A percentile compares a stretch with the other conserved stretches of the same genome.
phyloP scores from a whole-genome alignment of 805 yeast genomes.

The Kodamaea kaohsiungensis region DNA sequence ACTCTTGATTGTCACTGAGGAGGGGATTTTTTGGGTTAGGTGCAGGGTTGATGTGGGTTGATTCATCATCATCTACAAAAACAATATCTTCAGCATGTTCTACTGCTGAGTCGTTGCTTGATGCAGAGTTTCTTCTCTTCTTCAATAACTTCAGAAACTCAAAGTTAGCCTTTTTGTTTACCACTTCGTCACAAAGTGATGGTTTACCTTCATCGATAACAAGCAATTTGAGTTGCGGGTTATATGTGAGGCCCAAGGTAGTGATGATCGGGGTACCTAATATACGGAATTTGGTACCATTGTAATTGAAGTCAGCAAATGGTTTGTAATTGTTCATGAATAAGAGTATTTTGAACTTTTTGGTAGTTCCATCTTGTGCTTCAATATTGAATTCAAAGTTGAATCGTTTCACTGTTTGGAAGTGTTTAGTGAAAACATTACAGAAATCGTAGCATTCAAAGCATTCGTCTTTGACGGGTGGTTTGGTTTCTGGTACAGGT shows the following conservation, averaged over 20 bases:
- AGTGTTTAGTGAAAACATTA: slow-evolving; percentile 30
- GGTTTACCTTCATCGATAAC: slow-evolving; percentile 36
- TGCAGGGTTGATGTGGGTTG: slow-evolving; percentile 29
- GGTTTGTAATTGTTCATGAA: slow-evolving; percentile 40
- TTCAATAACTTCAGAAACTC: slow-evolving; percentile 22
- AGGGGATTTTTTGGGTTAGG: slow-evolving; percentile 30
- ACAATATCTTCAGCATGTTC: slow-evolving; percentile 6
- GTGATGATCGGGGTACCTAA: slow-evolving; percentile 36
- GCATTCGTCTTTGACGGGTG: slow-evolving; percentile 19
- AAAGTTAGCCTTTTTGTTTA: slow-evolving; percentile 30
- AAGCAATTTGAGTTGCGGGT: slow-evolving; percentile 34
- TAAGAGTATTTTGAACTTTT: slow-evolving; percentile 26
- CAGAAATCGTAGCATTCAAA: slow-evolving; percentile 38
- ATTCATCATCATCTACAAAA: slow-evolving; percentile 5
- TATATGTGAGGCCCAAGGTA: slow-evolving; percentile 29
- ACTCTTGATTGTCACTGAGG: slow-evolving; percentile 15
- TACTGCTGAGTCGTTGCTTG: slow-evolving; percentile 5
- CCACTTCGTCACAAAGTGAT: slow-evolving; percentile 35
- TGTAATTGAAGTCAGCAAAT: slow-evolving; percentile 40
- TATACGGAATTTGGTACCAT: slow-evolving; percentile 38
- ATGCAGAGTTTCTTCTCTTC: slow-evolving; percentile 1
- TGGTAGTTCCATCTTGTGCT: slow-evolving; percentile 11
- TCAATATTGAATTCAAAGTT: slow-evolving; percentile 27
- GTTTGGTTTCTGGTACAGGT: slow-evolving; percentile 14
- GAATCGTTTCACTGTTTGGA: slow-evolving; percentile 28